A percentile compares a stretch with the other conserved stretches of the same genome.
phyloP scores from a whole-genome alignment of 441 rosid genomes.

The Euphorbia schlechtendalii region DNA sequence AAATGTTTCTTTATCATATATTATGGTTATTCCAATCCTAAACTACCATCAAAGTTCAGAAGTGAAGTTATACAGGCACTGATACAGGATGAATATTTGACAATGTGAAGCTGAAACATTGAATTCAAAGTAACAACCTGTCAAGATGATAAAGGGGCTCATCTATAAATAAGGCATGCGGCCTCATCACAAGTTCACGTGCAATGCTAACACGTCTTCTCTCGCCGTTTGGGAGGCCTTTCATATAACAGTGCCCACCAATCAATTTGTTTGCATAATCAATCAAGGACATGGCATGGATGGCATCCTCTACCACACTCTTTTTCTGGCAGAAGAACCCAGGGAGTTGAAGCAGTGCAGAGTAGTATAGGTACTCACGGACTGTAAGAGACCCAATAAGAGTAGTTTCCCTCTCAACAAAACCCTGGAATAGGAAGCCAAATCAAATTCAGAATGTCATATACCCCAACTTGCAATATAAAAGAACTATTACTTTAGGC shows the following conservation, averaged over 20 bases:
- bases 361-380: conserved; percentile 82
- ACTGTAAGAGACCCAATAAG: conserved; percentile 92
- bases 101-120: background rate
- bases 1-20: background rate
- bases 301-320: conserved; percentile 95
- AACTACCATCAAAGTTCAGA: background rate
- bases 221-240: conserved; percentile 85
- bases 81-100: background rate
- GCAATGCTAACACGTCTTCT: conserved; percentile 96
- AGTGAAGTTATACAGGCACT: background rate
- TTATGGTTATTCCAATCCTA: background rate
- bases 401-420: conserved; percentile 82
- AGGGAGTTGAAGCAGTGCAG: conserved; percentile 95
- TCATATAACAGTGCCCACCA: conserved; percentile 96
- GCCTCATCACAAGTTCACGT: conserved; percentile 96
- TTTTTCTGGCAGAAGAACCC: conserved; percentile 91
- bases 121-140: conserved; percentile 39
- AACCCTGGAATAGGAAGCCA: conserved; percentile 51
- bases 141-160: conserved; percentile 99
- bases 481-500: no score
- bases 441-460: conserved; percentile 7
- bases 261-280: conserved; percentile 92
- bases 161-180: conserved; percentile 81
- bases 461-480: background rate
- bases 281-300: conserved; percentile 87